phyloP scores from a whole-genome alignment of 805 yeast genomes.

The Monosporozyma unispora region DNA sequence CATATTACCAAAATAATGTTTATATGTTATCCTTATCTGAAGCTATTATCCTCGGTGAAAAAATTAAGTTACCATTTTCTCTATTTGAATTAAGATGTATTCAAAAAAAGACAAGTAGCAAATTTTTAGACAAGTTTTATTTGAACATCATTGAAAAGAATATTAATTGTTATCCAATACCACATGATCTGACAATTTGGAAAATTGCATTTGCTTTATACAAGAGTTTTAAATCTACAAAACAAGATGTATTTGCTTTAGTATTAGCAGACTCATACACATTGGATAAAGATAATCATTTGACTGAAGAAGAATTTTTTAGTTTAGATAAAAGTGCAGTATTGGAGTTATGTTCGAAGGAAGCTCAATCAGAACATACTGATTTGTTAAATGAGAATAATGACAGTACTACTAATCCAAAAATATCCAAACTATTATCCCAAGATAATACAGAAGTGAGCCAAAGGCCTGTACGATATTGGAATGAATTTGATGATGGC shows the following conservation, averaged over 20 bases:
- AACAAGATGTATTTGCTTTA: slow-evolving; percentile 9
- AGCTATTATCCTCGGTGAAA: slow-evolving; percentile 11
- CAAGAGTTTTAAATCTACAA: slow-evolving; percentile 9
- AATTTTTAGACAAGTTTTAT: slow-evolving; percentile 1
- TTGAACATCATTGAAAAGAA: slow-evolving; percentile 16
- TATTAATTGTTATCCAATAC: slow-evolving; percentile 17
- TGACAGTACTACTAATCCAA: neutral
- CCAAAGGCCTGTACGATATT: slow-evolving; percentile 15
- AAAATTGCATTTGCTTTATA: slow-evolving; percentile 10
- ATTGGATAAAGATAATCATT: slow-evolving; percentile 6
- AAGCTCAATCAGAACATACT: neutral
- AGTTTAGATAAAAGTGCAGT: slow-evolving; percentile 14
- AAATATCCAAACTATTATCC: neutral
- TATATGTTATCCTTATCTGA: slow-evolving; percentile 23
- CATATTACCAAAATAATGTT: slow-evolving; percentile 5
- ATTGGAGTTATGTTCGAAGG: slow-evolving; percentile 3
- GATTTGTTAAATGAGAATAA: neutral
- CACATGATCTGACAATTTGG: slow-evolving; percentile 17
- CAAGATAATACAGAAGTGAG: neutral
- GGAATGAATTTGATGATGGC: slow-evolving; percentile 31
- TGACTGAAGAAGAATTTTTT: slow-evolving; percentile 19
- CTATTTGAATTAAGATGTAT: slow-evolving; percentile 14
- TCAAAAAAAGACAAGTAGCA: neutral
- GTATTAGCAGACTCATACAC: slow-evolving; percentile 13
- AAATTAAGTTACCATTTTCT: slow-evolving; percentile 14